A percentile compares a stretch with the other conserved stretches of the same genome.
Evolutionary conservation across 345 rosid species (phyloP).

Genomic region (Pugionium cornutum): DNA sequence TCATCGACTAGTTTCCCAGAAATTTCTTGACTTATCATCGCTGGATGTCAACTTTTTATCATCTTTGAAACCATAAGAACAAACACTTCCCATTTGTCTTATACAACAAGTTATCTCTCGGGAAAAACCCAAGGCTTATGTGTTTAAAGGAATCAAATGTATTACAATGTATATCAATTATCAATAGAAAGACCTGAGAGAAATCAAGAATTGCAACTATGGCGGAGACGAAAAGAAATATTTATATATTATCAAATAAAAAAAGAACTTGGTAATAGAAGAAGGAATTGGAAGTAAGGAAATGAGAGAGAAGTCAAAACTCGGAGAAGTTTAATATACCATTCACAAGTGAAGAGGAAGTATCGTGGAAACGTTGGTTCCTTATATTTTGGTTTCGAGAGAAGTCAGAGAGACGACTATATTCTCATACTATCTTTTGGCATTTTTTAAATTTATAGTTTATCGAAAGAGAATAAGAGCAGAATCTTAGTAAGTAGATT

Average conservation of each 20-base stretch:
- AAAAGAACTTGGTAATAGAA: constrained; percentile 29
- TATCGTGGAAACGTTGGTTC: constrained; percentile 41
- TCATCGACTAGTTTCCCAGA: too few species aligned
- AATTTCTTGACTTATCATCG: not conserved
- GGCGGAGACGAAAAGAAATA: constrained; percentile 21
- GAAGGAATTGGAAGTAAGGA: too few species aligned
- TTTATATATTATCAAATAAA: too few species aligned
- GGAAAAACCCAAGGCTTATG: too few species aligned
- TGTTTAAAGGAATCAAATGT: too few species aligned
- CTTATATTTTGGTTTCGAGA: constrained; percentile 22
- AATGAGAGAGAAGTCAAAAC: constrained; percentile 17
- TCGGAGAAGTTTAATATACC: not conserved
- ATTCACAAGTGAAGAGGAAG: constrained; percentile 34
- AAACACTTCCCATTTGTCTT: constrained; percentile 67
- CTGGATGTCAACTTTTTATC: constrained; percentile 31
- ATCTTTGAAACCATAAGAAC: constrained; percentile 45
- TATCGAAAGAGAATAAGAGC: constrained; percentile 3
- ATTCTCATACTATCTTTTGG: constrained; percentile 18
- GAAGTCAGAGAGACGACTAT: constrained; percentile 39
- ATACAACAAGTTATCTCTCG: not conserved
- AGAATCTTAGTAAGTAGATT: too few species aligned
- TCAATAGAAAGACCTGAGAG: constrained; percentile 9
- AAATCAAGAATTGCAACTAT: constrained; percentile 37
- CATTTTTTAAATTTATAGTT: constrained; percentile 6
- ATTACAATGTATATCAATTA: not conserved